Evolutionary conservation across 1,139 yeast genomes (phyloP), one percentile per base, ranked within the genome.

Genomic region (Kodamaea sp.): DNA sequence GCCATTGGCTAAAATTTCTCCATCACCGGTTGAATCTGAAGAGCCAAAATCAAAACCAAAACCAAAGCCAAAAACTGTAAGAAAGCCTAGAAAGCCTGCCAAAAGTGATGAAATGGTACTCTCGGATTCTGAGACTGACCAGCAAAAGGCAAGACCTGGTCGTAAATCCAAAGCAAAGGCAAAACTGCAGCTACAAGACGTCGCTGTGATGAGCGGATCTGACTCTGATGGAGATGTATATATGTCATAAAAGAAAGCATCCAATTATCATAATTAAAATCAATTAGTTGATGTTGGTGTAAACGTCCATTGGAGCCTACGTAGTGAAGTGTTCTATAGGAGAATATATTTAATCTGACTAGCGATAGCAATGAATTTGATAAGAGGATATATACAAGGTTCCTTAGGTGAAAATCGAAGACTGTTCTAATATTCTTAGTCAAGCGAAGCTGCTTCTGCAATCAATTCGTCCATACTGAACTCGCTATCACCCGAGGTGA

Each of bases 381-480:
- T n/a, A n/a, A n/a, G n/a, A n/a, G n/a, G n/a, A n/a, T n/a, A n/a
- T n/a, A n/a, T n/a, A n/a, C n/a, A n/a, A n/a, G n/a, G n/a, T n/a
- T n/a, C n/a, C n/a, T n/a, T n/a, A n/a, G n/a, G n/a, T n/a, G n/a
- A n/a, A n/a, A n/a, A n/a, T n/a, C n/a, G n/a, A n/a, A n/a, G n/a
- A n/a, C n/a, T n/a, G n/a, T 23, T 12, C 25, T 23, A 23, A 15
- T 15, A 15, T 26, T 14, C 13, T 20, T 32, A 48, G 21, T 85
- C 95, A 55, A 86, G 58, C 6, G 86, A 76, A 41, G 90, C 83
- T 2, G 95, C 77, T 46, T 88, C 85, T 13, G 71, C 68, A 20
- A 90, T 76, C 48, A 90, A 73, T 30, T 63, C 62, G 1, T 87
- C 88, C 51, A 85, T 74, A 35, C 71, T 70, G 53, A 92, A 92